These are phyloP conservation scores for Solanum hybrid DNA, from an alignment of 305 asterid genomes.

Conservation along the genomic window DNA sequence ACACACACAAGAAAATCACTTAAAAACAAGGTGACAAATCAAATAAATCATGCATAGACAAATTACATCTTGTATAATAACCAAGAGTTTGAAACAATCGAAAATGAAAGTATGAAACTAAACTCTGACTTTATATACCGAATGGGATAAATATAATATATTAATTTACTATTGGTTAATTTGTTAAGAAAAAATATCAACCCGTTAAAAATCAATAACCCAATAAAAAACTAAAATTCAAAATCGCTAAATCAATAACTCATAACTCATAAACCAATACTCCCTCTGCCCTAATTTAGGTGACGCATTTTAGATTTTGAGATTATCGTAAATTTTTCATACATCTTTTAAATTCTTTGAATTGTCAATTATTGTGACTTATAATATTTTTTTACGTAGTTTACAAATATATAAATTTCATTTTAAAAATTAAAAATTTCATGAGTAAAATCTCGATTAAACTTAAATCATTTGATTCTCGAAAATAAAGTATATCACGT, in stretches of 20 bases:
- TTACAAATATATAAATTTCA: too few species aligned
- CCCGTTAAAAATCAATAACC: accelerated
- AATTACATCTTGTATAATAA: background rate
- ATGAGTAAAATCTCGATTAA: accelerated
- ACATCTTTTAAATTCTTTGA: too few species aligned
- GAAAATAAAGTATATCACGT: accelerated
- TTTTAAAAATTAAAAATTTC: accelerated
- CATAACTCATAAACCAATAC: too few species aligned
- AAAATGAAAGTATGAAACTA: too few species aligned
- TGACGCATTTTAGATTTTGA: background rate
- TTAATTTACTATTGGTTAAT: too few species aligned
- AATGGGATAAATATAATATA: too few species aligned
- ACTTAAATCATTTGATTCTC: too few species aligned
- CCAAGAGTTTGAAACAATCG: background rate
- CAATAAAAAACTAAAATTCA: background rate
- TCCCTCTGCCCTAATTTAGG: background rate
- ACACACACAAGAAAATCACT: too few species aligned
- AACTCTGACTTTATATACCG: background rate
- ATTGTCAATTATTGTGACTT: too few species aligned
- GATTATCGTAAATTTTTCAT: background rate
- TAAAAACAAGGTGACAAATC: too few species aligned
- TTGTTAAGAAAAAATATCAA: too few species aligned
- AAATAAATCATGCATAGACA: background rate
- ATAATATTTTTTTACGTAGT: too few species aligned
- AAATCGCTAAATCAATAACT: background rate